Base-by-base conservation (phyloP, 2,329 filamentous ascomycete genomes). In the Fusarium pseudoanthophilum region DNA sequence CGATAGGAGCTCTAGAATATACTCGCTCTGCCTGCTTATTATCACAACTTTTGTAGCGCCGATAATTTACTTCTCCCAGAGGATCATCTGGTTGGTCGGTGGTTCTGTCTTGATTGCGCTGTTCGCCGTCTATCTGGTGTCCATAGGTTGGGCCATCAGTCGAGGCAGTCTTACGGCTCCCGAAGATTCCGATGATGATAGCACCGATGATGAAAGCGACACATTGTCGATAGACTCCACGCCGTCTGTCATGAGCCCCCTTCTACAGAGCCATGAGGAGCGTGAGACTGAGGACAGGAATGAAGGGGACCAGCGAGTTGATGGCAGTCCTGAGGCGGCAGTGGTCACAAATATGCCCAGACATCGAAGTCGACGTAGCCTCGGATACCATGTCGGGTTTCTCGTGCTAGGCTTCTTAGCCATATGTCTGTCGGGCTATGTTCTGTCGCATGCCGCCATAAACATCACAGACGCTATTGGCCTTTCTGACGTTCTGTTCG, bases 1-100 rank as follows among this genome's bases (percentile, higher is more conserved):
- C 53, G 45, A 53, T 4, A 60, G 7, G 26, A 32, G 57, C 21
- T 40, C 57, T 9, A 18, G 10, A 26, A 18, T 53, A 2, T 60
- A 60, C 16, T 40, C 45, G 0, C 6, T 51, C 0, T 53, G 21
- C 0, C 1, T 53, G 0, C 45, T 60, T 21, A 3, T 32, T 1
- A 52, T 53, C 26, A 60, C 45, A 0, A 40, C 45, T 0, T 53
- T 60, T 26, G 5, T 32, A 9, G 11, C 10, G 4, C 57, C 57
- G 32, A 4, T 60, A 2, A 21, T 51, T 18, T 39, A 53, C 13
- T 60, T 53, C 11, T n/a, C 57, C 0, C 45, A 32, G 3, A 7
- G 8, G 1, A 21, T 53, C 1, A 0, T 32, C 45, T 52, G 43
- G 57, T 26, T 26, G 6, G 1, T 21, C 18, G 2, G 21, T 18